Base-by-base conservation (phyloP, 2,329 filamentous ascomycete genomes). In the Fusarium marasasianum region DNA sequence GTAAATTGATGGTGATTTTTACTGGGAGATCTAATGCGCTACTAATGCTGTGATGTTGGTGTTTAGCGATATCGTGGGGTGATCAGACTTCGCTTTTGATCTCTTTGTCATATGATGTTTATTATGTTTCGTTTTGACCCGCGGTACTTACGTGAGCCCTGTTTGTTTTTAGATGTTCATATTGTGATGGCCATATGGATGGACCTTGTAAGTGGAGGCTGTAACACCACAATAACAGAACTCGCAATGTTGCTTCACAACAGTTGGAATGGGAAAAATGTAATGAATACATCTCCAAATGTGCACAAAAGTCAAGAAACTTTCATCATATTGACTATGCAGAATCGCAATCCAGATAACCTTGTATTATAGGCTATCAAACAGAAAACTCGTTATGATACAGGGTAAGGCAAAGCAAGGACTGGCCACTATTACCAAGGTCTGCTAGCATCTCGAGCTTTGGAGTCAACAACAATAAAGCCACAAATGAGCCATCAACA, bases 1-100 rank as follows among this genome's bases (percentile, higher is more conserved):
- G 64, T 66, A 48, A 77, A 78, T 76, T 61, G 73, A 77, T 68
- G 53, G 60, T 74, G 59, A 24, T 71, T 74, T 72, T 51, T 56
- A 66, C 57, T 75, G 47, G 44, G 33, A 63, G 35, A n/a, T 37
- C 6, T 29, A 8, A 26, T 37, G 20, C 31, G 26, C 38, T 15
- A 17, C 40, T 45, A 1, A 12, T 35, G 22, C 12, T 45, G 38
- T 44, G 40, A 35, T 15, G 4, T 20, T 35, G 5, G 29, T 17
- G 14, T 35, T 13, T 20, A 12, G 48, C n/a, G n/a, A 35, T 22
- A 26, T 10, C 10, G 3, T n/a, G n/a, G 20, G 8, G 11, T 11
- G 9, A 4, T 13, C 4, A 29, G 24, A 18, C 15, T 8, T 2
- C 12, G 0, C 8, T 14, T 15, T 1, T 9, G 20, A n/a, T n/a